Conservation (phyloP, 768 basidiomycete species). For the Phaffia tasmanica region DNA sequence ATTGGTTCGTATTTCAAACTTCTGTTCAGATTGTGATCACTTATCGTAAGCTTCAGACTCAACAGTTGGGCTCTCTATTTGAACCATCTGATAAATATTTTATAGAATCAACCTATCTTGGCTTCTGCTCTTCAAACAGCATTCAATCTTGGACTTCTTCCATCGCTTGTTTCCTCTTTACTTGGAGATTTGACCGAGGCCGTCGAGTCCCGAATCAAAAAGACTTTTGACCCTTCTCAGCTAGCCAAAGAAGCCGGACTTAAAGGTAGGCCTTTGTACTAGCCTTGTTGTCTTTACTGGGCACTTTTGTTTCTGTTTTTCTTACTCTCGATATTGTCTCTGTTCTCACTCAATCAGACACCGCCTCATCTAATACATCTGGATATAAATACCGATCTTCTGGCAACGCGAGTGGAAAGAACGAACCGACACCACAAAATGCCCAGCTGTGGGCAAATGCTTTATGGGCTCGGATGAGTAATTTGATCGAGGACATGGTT, state of each 20-base stretch:
- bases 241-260: constrained; percentile 74
- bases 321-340: too few species aligned
- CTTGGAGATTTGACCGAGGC: constrained; percentile 68
- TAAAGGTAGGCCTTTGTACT: constrained; percentile 50
- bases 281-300: background rate
- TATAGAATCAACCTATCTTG: constrained; percentile 75
- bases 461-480: constrained; percentile 69
- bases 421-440: constrained; percentile 72
- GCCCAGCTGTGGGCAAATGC: constrained; percentile 74
- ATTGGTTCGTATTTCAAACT: constrained; percentile 46
- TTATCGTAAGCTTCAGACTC: background rate
- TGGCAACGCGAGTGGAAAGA: constrained; percentile 43
- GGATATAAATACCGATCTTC: constrained; percentile 58
- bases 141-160: constrained; percentile 76
- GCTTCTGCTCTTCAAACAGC: constrained; percentile 93
- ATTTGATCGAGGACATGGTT: constrained; percentile 76
- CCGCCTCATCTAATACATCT: constrained; percentile 32
- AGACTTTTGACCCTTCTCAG: constrained; percentile 72
- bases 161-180: constrained; percentile 67
- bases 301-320: background rate
- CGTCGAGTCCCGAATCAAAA: constrained; percentile 66
- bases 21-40: background rate
- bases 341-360: constrained; percentile 23
- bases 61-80: too few species aligned
- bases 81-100: too few species aligned